Evolutionary conservation across 768 basidiomycete genomes (phyloP).

Genomic region (Naganishia vishniacii): DNA sequence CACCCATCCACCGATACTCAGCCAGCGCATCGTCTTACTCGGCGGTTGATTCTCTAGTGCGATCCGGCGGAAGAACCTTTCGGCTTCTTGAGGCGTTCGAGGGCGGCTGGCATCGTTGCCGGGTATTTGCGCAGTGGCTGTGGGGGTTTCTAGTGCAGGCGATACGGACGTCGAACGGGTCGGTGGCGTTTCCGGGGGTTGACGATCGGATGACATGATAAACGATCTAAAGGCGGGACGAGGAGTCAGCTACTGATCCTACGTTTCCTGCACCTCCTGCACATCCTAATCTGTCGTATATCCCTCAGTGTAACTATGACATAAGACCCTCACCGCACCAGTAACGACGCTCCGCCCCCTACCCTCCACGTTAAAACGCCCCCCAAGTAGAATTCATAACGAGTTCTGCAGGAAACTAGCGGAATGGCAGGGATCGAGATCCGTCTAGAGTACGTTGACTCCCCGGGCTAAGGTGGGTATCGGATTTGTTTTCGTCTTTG

Average conservation of each 20-base stretch:
- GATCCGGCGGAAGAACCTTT: slow-evolving; percentile 16
- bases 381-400: slow-evolving; percentile 20
- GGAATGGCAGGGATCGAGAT: slow-evolving; percentile 12
- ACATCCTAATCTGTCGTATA: not conserved
- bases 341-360: slow-evolving; percentile 21
- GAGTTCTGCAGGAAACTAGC: slow-evolving; percentile 19
- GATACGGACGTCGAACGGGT: not conserved
- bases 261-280: not conserved
- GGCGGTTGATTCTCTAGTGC: slow-evolving; percentile 15
- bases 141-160: not conserved
- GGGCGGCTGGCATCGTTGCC: not conserved
- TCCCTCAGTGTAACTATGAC: slow-evolving; percentile 29
- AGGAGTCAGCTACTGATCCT: not conserved
- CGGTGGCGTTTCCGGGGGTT: not conserved
- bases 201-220: not conserved
- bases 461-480: slow-evolving; percentile 20
- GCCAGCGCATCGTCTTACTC: slow-evolving; percentile 15
- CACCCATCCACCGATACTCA: slow-evolving; percentile 26
- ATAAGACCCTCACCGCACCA: slow-evolving; percentile 23
- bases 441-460: slow-evolving; percentile 23
- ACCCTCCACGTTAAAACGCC: slow-evolving; percentile 9
- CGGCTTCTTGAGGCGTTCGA: slow-evolving; percentile 20
- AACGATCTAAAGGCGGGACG: not conserved
- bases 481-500: slow-evolving; percentile 22
- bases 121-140: not conserved